phyloP scores from a whole-genome alignment of 352 stramenopile genomes.

The Nothophytophthora sp. region DNA sequence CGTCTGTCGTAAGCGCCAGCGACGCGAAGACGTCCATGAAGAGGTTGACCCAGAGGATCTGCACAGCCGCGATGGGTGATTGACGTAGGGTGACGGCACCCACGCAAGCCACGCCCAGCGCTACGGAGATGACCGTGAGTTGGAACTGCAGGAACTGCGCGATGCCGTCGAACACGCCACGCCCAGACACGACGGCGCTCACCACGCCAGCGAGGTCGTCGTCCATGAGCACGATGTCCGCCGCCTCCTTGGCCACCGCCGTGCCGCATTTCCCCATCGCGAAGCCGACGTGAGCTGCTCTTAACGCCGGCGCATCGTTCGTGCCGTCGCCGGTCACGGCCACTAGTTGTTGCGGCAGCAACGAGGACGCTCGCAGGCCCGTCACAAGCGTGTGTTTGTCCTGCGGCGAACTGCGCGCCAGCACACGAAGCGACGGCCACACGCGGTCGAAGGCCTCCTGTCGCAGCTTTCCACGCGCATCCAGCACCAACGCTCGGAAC shows the following conservation, averaged over 20 bases:
- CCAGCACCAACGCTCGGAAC: slow-evolving; percentile 48
- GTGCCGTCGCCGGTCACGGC: slow-evolving; percentile 99
- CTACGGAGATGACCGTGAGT: slow-evolving; percentile 96
- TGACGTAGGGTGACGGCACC: slow-evolving; percentile 63
- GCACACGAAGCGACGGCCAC: slow-evolving; percentile 84
- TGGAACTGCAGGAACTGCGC: slow-evolving; percentile 97
- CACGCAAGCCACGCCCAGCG: slow-evolving; percentile 91
- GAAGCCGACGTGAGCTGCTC: slow-evolving; percentile 96
- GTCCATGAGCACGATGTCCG: slow-evolving; percentile 96
- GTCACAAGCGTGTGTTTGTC: slow-evolving; percentile 97
- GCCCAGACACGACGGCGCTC: slow-evolving; percentile 94
- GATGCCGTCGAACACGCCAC: slow-evolving; percentile 97
- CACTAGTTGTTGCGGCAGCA: slow-evolving; percentile 79
- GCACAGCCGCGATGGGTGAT: slow-evolving; percentile 90
- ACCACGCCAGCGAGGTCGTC: slow-evolving; percentile 97
- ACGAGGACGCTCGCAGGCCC: slow-evolving; percentile 83
- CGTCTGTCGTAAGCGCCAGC: slow-evolving; percentile 94
- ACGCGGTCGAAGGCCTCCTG: slow-evolving; percentile 78
- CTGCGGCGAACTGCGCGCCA: slow-evolving; percentile 92
- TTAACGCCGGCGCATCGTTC: slow-evolving; percentile 98
- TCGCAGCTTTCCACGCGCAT: slow-evolving; percentile 54
- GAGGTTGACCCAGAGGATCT: slow-evolving; percentile 98
- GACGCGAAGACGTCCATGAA: slow-evolving; percentile 98
- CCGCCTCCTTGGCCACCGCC: slow-evolving; percentile 98
- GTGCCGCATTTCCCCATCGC: slow-evolving; percentile 98